Evolutionary conservation across 148 eudicot genomes (phyloP), one percentile per base, ranked within the genome.

Genomic region (Vaccinium corymbosum): DNA sequence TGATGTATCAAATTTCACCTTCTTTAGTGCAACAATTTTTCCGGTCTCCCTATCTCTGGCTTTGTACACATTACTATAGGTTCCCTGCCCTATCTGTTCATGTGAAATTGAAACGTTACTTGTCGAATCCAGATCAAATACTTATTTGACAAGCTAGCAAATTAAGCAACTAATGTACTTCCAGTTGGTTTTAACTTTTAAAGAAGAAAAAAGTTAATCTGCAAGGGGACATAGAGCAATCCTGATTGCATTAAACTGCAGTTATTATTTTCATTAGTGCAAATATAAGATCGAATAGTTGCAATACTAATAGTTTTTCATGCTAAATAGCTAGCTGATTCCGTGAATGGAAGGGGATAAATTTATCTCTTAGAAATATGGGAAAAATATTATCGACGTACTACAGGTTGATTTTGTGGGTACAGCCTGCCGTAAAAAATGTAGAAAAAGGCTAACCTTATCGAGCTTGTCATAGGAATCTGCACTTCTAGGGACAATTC

Each of bases 41-140:
- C 87, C 88, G 0, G 83, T 87, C 6, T 84, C 85, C 83, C 89
- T 90, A 53, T 90, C 92, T 83, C 82, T 80, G 32, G 92, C 92
- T 85, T 90, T 90, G 81, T 88, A 90, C 77, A 90, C 92, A 87
- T 90, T 90, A 80, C 92, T 90, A 64, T 90, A 90, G 22, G 92
- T 90, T 79, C 90, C 92, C n/a, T 84, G 87, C 38, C 92, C 92
- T 57, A 90, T 56, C 90, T 90, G 86, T 76, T 80, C 52, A 66
- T 13, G 29, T 7, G 48, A 13, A 17, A 22, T 14, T 8, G 20
- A n/a, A 27, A 81, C 5, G 59, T 55, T 55, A 55, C 15, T 16
- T 4, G 16, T 55, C 59, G 17, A 55, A 53, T 53, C 17, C 17
- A 55, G 59, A 55, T 55, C 59, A 55, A 55, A 55, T 14, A 16